Base-by-base conservation (phyloP, 768 basidiomycete species). In the Rhodotorula paludigena region DNA sequence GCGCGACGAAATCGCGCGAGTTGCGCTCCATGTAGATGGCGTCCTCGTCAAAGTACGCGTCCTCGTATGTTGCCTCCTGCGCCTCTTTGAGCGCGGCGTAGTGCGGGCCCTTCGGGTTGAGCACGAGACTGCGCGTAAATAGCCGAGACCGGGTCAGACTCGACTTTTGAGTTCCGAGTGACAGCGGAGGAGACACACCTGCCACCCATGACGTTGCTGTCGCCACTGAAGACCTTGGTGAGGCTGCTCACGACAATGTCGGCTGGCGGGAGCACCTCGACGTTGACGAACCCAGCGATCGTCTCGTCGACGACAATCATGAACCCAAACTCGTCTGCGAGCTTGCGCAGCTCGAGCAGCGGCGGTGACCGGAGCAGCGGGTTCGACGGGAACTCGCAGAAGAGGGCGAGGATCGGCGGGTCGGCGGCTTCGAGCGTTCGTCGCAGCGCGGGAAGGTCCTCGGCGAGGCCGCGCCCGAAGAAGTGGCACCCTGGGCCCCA, bases 11-110 rank as follows among this genome's bases (percentile, higher is more conserved):
- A 79, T 96, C 87, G 57, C 94, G 89, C 25, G 94, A 98, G 80
- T 99, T 99, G 72, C 93, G 89, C 77, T 99, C 94, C 89, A 99
- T 89, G 82, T 86, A 94, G 63, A 97, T 85, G 48, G 90, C 92
- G 75, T 99, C 94, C 77, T 92, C 89, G 75, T 85, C 83, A 72
- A 88, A 97, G 80, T 90, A 97, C 32, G 81, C 80, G 76, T 99
- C 93, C 77, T 94, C 90, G 78, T 86, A 97, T 11, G 77, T 80
- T 14, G 80, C 71, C 14, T 79, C 75, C 74, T 91, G 80, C 54
- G 85, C 79, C 0, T 79, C 75, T 74, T 89, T 90, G 54, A 99
- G 83, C 1, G 79, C 66, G 0, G 79, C 57, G 77, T 94, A 93
- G 75, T 89, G 83, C 7, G 82, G 84, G 12, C 86, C 82, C 74